Evolutionary conservation across 108 stramenopile genomes (phyloP), one percentile per base, ranked within the genome.

Genomic region (Skeletonema tropicum): DNA sequence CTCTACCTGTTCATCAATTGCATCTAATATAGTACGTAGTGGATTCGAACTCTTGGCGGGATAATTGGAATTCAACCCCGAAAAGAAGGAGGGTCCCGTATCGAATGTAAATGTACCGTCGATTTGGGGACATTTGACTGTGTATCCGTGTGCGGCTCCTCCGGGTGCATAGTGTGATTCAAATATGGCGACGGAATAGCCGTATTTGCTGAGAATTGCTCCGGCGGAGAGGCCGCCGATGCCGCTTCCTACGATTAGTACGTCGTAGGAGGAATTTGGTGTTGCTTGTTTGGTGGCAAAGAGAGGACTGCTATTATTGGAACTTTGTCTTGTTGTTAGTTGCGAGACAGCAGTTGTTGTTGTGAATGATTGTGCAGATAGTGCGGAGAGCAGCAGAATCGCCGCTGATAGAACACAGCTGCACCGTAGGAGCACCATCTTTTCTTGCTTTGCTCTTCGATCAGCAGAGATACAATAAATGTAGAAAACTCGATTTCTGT

Each of bases 81-180:
- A 80, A 63, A 93, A 97, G 65, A 96, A 91, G 36, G 86, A 88
- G n/a, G 95, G 97, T 0, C 95, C 97, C 15, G 93, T 92, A 64
- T 97, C 96, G 72, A 97, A 97, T 31, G 66, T 70, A 71, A 91
- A 95, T 9, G 63, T 64, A n/a, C 89, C 89, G 8, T 33, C 73
- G 26, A 29, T 29, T 29, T 29, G 26, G 5, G 38, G 38, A 12
- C 11, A 10, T 39, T 11, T 9, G 38, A 79, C 67, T 32, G 74
- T 65, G 59, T 83, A 93, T 38, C 92, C 92, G 76, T 97, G 94
- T 0, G 94, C 94, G 17, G 87, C 87, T 30, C 96, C 96, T 0
- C 94, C 94, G 12, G 90, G 77, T 3, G 75, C 83, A 71, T 87
- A 86, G 71, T 97, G 96, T n/a, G 82, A 74, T 84, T 97, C 96